Conservation (phyloP, 352 stramenopile species). For the Aphanomyces invadans region DNA sequence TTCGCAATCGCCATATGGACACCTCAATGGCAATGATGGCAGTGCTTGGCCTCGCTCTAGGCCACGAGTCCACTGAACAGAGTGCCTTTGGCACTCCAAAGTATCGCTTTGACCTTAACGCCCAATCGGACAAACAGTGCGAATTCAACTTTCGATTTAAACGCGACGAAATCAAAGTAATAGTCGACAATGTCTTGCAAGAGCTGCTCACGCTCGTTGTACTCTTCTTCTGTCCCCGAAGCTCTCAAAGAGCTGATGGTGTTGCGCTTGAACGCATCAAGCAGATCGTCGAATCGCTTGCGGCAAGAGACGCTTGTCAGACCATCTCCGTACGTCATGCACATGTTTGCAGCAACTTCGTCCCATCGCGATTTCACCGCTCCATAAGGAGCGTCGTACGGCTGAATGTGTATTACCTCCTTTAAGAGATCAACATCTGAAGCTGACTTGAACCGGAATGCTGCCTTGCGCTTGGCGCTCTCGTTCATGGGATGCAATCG, state of each 20-base stretch:
- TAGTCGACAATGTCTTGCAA: conserved; percentile 4
- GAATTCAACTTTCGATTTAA: not conserved
- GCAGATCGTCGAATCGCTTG: conserved; percentile 4
- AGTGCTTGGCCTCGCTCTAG: not conserved
- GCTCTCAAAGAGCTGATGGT: not conserved
- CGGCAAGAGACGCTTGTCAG: not conserved
- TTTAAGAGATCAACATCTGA: conserved; percentile 1
- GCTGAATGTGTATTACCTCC: not conserved
- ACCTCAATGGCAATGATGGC: no score
- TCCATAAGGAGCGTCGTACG: not conserved
- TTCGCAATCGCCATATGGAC: not conserved
- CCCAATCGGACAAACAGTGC: not conserved
- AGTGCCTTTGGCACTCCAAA: not conserved
- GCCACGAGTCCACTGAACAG: not conserved
- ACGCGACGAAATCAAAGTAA: not conserved
- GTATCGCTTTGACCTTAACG: not conserved
- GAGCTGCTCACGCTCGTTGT: conserved; percentile 2
- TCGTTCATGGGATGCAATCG: no score
- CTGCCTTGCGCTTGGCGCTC: conserved; percentile 7
- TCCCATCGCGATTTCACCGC: not conserved
- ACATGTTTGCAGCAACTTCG: not conserved
- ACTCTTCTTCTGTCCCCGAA: conserved; percentile 10
- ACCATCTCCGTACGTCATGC: not conserved
- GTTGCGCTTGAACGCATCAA: not conserved
- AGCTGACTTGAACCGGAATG: not conserved